phyloP scores from a whole-genome alignment of 2,329 filamentous ascomycete genomes.

The Annulohypoxylon truncatum region DNA sequence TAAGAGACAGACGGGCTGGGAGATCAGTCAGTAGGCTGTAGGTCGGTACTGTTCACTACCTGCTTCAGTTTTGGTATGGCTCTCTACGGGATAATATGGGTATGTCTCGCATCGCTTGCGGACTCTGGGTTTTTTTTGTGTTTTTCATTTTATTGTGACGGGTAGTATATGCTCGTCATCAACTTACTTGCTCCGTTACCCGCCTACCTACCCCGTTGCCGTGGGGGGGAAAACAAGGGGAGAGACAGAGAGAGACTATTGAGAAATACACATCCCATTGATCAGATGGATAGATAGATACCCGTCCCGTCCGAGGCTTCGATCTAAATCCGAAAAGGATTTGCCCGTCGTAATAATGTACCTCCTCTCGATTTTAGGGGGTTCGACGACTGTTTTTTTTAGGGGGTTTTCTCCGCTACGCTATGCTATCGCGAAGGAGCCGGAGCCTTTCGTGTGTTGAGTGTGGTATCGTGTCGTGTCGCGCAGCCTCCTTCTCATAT shows the following conservation, averaged over 20 bases:
- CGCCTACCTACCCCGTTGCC: neutral
- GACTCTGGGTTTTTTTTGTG: constrained; percentile 4
- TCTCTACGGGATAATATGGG: constrained; percentile 28
- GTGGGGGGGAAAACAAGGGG: neutral
- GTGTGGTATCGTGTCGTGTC: constrained; percentile 1
- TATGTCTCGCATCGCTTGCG: constrained; percentile 33
- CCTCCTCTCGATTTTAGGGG: neutral
- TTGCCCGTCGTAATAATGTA: neutral
- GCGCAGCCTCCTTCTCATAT: constrained; percentile 11
- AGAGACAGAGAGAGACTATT: neutral
- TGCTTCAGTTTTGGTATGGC: neutral
- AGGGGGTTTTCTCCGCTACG: constrained; percentile 4
- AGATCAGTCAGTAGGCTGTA: constrained; percentile 14
- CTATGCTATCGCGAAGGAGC: neutral
- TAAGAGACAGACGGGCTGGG: constrained; percentile 8
- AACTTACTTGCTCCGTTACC: constrained; percentile 11
- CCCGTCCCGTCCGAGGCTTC: neutral
- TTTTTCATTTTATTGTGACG: constrained; percentile 27
- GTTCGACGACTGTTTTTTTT: neutral
- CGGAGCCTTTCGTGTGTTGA: neutral
- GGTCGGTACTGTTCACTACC: too few relatives aligned
- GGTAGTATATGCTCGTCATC: constrained; percentile 44
- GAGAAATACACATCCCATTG: neutral
- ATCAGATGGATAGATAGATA: neutral
- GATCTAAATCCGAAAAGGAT: neutral